Conservation (phyloP, 768 basidiomycete species). For the Amanita rimosa region DNA sequence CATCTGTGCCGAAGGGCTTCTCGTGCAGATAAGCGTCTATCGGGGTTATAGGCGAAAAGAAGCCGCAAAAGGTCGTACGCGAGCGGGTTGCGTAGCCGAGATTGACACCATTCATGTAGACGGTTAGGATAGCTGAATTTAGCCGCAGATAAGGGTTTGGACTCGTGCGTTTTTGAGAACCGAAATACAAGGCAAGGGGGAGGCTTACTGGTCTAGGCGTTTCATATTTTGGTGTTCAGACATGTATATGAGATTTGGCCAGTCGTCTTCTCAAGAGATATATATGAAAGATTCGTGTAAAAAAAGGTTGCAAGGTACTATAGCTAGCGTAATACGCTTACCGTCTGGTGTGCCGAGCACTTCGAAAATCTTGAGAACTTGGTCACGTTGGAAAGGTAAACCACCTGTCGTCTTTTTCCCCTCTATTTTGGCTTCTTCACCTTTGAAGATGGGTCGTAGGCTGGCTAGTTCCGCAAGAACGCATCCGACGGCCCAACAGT, state of each 20-base stretch:
- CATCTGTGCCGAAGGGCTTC: constrained; percentile 79
- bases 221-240: constrained; percentile 83
- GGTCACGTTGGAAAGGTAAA: constrained; percentile 93
- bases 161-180: too few species aligned
- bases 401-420: constrained; percentile 67
- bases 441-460: constrained; percentile 94
- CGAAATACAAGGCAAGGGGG: background rate
- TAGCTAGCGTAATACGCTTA: constrained; percentile 25
- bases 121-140: constrained; percentile 37
- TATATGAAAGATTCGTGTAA: constrained; percentile 1
- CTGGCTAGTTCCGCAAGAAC: constrained; percentile 95
- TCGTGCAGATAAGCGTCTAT: constrained; percentile 70
- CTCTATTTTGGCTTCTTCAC: constrained; percentile 96
- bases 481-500: constrained; percentile 97
- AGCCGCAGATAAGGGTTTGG: background rate
- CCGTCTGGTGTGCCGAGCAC: constrained; percentile 84
- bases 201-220: constrained; percentile 60
- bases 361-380: constrained; percentile 92
- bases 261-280: constrained; percentile 55
- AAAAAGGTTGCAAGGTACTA: background rate
- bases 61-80: constrained; percentile 80
- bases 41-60: constrained; percentile 88
- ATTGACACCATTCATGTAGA: constrained; percentile 66
- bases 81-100: constrained; percentile 43
- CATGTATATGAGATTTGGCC: constrained; percentile 80